Evolutionary conservation across 768 basidiomycete genomes (phyloP), one percentile per base, ranked within the genome.

Genomic region (Rhizopogon vesiculosus): DNA sequence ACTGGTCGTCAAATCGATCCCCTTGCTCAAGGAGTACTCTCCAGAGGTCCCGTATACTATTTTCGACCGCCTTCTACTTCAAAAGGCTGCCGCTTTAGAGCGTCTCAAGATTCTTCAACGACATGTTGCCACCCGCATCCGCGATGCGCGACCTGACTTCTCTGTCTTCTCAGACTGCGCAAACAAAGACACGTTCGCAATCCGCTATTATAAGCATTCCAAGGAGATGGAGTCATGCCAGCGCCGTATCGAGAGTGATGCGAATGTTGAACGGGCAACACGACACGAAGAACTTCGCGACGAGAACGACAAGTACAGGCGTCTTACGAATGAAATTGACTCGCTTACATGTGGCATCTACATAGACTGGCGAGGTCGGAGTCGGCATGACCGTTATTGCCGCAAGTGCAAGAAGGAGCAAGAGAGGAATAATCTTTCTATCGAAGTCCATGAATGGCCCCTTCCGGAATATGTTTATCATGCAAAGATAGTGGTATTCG

Each of bases 371-470:
- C 13, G 19, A 7, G 25, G 54, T 7, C 0, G 3, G 7, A 0
- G 1, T 13, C 39, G 12, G 25, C 28, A 6, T 45, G 5, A 9
- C 10, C 1, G 19, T 18, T 0, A 8, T 4, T 74, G 71, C 55
- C 1, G 19, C 2, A 72, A 65, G 52, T 78, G 77, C 44, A 5
- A 8, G 0, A 56, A 68, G 16, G 25, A 61, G 18, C 19, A 12
- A 1, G 5, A 60, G 45, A 66, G 69, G 0, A 6, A 35, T 0
- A 4, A 0, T 0, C 58, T 78, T 62, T 2, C 4, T 0, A 75
- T 81, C 9, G 15, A 40, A 0, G 58, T 76, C 6, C 67, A 75
- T 22, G 80, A 81, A 56, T 77, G 77, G 78, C 79, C 78, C 0
- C 60, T 81, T 12, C 77, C 81, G 0, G 31, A 60, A 0, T 39